Percentiles rank a stretch among this genome's conserved stretches.
Evolutionary conservation across 352 stramenopile genomes (phyloP).

Genomic region (Phytophthora megakarya): DNA sequence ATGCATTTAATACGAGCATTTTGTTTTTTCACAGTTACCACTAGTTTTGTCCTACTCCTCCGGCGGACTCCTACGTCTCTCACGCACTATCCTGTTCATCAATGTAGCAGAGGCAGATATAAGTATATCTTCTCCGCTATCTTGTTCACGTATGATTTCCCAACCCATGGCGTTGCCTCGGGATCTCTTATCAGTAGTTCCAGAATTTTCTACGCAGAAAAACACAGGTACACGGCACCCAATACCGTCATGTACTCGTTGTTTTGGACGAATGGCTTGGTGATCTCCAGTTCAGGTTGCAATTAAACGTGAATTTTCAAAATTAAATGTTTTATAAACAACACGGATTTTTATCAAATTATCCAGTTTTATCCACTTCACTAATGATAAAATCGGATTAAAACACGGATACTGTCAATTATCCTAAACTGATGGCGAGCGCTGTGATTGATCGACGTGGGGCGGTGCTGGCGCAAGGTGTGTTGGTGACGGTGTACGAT

Average conservation of each 20-base stretch:
- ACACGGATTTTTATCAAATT: no score
- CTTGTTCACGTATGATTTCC: slow-evolving; percentile 96
- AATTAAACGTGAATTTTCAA: no score
- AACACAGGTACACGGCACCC: slow-evolving; percentile 95
- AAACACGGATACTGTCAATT: background rate
- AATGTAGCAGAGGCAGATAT: slow-evolving; percentile 95
- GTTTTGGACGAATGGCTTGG: slow-evolving; percentile 95
- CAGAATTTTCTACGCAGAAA: slow-evolving; percentile 95
- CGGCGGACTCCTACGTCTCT: slow-evolving; percentile 76
- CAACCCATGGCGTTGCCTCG: slow-evolving; percentile 88
- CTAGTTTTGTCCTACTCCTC: no score
- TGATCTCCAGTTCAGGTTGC: slow-evolving; percentile 95
- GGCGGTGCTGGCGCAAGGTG: slow-evolving; percentile 45
- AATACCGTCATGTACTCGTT: slow-evolving; percentile 97
- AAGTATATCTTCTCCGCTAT: slow-evolving; percentile 96
- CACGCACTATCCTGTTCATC: slow-evolving; percentile 84
- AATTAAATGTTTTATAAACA: no score
- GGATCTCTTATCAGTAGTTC: slow-evolving; percentile 96
- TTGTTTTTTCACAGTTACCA: no score
- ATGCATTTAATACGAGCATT: no score
- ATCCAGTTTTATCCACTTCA: no score
- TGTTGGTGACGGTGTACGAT: slow-evolving; percentile 73
- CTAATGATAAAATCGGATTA: background rate
- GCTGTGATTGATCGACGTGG: slow-evolving; percentile 51
- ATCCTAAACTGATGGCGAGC: slow-evolving; percentile 42